Evolutionary conservation across 495 filamentous ascomycete species (phyloP).

Genomic region (Tuber melanosporum): DNA sequence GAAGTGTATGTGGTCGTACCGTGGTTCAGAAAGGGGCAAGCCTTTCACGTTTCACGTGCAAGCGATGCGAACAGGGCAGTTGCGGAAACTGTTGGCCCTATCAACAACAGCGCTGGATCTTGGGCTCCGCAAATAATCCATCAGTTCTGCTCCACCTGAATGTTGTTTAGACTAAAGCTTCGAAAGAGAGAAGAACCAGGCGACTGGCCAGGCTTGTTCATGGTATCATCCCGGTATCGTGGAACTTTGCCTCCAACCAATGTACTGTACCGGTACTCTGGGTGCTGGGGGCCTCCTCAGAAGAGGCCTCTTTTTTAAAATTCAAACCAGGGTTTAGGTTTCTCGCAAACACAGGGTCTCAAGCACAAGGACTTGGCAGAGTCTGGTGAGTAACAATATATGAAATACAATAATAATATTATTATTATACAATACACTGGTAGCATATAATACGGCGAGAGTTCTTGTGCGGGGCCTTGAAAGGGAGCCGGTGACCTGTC

Average conservation of each 20-base stretch:
- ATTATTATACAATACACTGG: not conserved
- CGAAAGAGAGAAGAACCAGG: not conserved
- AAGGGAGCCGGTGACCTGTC: not conserved
- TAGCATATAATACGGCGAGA: not conserved
- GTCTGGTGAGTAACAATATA: not conserved
- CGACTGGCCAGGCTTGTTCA: not conserved
- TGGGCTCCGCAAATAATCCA: not conserved
- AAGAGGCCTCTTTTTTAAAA: not conserved
- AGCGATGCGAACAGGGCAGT: not conserved
- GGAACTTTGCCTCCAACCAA: not conserved
- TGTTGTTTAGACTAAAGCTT: not conserved
- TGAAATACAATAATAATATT: not conserved
- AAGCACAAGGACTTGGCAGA: not conserved
- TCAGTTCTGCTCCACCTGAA: not conserved
- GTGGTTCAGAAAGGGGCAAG: not conserved
- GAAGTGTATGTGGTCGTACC: not conserved
- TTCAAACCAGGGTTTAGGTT: not conserved
- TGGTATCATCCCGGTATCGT: not conserved
- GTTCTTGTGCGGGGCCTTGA: not conserved
- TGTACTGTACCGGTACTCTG: not conserved
- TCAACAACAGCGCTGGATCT: not conserved
- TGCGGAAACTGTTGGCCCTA: not conserved
- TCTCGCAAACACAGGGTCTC: not conserved
- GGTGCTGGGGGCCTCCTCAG: not conserved
- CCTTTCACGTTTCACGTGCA: not conserved